Conservation (phyloP, 305 asterid genomes). For the Fraxinus angustifolia region DNA sequence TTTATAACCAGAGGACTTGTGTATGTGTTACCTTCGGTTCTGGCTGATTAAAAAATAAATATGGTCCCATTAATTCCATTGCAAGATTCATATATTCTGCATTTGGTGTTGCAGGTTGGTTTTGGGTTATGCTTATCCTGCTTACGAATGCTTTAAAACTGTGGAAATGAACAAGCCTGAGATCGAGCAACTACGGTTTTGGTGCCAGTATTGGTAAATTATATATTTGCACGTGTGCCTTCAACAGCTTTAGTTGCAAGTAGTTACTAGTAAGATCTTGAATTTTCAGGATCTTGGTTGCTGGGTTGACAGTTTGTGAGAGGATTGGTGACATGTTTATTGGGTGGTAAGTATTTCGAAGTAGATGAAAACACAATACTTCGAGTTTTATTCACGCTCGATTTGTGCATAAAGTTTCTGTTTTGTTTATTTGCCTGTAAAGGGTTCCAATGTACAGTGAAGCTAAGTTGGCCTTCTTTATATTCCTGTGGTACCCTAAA, state of each 20-base stretch:
- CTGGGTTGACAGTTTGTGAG: slow-evolving; percentile 79
- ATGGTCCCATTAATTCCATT: slow-evolving; percentile 5
- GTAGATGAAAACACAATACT: not conserved
- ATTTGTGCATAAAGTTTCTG: slow-evolving; percentile 10
- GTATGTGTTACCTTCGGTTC: slow-evolving; percentile 41
- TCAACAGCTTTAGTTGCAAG: slow-evolving; percentile 18
- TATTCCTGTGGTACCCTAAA: slow-evolving; percentile 93
- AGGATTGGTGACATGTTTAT: slow-evolving; percentile 73
- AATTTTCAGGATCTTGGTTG: slow-evolving; percentile 78
- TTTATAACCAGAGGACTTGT: slow-evolving; percentile 73
- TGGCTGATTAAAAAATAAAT: not conserved
- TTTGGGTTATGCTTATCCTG: slow-evolving; percentile 91
- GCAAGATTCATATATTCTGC: slow-evolving; percentile 18
- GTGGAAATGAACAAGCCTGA: slow-evolving; percentile 93
- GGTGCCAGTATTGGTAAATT: slow-evolving; percentile 95
- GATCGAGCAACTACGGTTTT: slow-evolving; percentile 75
- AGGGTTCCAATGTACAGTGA: slow-evolving; percentile 98
- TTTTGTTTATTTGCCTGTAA: slow-evolving; percentile 18
- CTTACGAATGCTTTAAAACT: slow-evolving; percentile 78
- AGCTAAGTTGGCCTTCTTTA: slow-evolving; percentile 91
- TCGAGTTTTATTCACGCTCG: not conserved
- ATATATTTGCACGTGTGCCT: not conserved
- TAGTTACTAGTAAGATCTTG: slow-evolving; percentile 1
- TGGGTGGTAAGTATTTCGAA: slow-evolving; percentile 58
- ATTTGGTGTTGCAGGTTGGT: slow-evolving; percentile 52